Percentiles rank a stretch among this genome's conserved stretches.
These are phyloP conservation scores for Blastocystis sp. DNA, from an alignment of 352 stramenopile species.

Conservation along the genomic window DNA sequence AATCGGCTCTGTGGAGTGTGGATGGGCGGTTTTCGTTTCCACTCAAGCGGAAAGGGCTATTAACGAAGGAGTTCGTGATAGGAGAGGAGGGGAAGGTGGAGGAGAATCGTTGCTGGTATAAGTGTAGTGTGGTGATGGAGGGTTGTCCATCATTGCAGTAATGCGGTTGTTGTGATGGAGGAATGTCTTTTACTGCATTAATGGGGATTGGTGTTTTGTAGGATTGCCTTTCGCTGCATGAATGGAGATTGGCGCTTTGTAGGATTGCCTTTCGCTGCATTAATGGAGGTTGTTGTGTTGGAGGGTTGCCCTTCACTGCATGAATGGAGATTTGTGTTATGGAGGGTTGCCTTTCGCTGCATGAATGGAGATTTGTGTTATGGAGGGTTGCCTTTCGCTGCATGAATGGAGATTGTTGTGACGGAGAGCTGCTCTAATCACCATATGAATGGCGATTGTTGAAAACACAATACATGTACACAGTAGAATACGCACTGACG, in stretches of 20 bases:
- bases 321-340: neutral
- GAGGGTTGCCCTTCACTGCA: neutral
- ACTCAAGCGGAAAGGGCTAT: neutral
- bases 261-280: neutral
- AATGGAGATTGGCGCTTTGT: neutral
- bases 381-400: too few relatives aligned
- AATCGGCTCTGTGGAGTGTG: neutral
- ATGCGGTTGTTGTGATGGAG: neutral
- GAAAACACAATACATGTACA: conserved; percentile 28
- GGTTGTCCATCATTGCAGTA: neutral
- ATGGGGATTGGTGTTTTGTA: neutral
- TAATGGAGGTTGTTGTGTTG: neutral
- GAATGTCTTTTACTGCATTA: neutral
- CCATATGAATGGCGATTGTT: neutral
- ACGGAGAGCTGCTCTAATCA: neutral
- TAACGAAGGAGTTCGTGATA: neutral
- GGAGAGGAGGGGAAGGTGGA: neutral
- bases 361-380: neutral
- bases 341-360: too few relatives aligned
- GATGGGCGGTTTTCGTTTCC: neutral
- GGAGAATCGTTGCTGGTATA: neutral
- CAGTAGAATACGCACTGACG: conserved; percentile 30
- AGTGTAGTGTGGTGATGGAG: conserved; percentile 12
- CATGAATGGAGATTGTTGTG: neutral
- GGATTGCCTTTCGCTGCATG: neutral